phyloP scores from a whole-genome alignment of 768 basidiomycete species.

The Austroboletus eburneus region DNA sequence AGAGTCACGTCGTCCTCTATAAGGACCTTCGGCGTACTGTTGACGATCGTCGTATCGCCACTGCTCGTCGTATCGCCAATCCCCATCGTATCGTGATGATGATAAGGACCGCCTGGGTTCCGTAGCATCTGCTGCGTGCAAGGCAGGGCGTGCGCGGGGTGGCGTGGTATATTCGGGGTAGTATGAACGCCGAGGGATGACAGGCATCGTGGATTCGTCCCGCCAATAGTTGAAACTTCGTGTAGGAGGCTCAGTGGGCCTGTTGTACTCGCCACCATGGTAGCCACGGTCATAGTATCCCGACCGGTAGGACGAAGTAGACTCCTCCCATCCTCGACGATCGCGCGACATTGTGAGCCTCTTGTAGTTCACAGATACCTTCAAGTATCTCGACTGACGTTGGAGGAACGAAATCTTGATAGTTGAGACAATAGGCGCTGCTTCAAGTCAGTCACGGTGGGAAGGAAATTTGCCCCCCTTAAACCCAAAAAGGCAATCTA shows the following conservation, averaged over 20 bases:
- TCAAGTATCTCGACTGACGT: constrained; percentile 1
- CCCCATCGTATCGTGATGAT: background rate
- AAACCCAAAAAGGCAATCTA: constrained; percentile 1
- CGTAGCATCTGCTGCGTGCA: constrained; percentile 9
- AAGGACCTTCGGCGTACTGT: constrained; percentile 7
- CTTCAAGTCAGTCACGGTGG: background rate
- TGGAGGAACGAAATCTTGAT: constrained; percentile 18
- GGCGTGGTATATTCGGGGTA: constrained; percentile 2
- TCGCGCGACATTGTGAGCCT: constrained; percentile 14
- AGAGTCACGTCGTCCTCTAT: constrained; percentile 6
- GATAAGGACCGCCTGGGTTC: background rate
- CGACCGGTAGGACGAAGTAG: too few species aligned
- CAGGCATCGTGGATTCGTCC: constrained; percentile 8
- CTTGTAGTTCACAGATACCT: constrained; percentile 6
- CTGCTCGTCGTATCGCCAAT: constrained; percentile 7
- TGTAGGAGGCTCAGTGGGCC: background rate
- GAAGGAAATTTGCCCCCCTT: too few species aligned
- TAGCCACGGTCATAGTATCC: constrained; percentile 3
- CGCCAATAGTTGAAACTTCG: constrained; percentile 23
- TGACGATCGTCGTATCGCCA: constrained; percentile 10
- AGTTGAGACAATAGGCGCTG: background rate
- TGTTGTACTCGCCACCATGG: too few species aligned
- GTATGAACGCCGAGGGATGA: constrained; percentile 6
- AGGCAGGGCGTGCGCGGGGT: constrained; percentile 7
- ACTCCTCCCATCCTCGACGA: constrained; percentile 12